These are phyloP conservation scores for Penicillium sp. DNA, from an alignment of 2,329 filamentous ascomycete genomes.

Conservation along the genomic window DNA sequence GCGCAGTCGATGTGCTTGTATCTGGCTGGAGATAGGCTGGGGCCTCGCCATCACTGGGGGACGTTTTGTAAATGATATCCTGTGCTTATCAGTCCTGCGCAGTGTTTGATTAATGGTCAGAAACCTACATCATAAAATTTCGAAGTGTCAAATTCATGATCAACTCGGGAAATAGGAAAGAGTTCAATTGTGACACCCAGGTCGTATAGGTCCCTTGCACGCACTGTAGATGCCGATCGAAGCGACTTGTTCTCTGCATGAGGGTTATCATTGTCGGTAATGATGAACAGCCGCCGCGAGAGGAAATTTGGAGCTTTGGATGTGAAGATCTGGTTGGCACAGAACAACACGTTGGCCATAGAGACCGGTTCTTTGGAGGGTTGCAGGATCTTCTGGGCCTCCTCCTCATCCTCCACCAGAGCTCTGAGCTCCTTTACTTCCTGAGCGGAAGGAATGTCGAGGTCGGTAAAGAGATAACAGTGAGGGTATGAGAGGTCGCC, in stretches of 20 bases:
- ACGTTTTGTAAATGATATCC: conserved; percentile 85
- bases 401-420: conserved; percentile 76
- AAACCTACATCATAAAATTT: conserved; percentile 84
- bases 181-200: conserved; percentile 88
- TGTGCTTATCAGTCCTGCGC: conserved; percentile 35
- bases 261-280: conserved; percentile 91
- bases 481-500: conserved; percentile 73
- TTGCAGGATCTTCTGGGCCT: conserved; percentile 66
- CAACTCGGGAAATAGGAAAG: conserved; percentile 77
- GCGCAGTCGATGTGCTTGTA: conserved; percentile 59
- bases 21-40: conserved; percentile 55
- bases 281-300: conserved; percentile 88
- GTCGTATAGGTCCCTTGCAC: conserved; percentile 94
- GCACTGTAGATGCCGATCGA: conserved; percentile 74
- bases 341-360: conserved; percentile 90
- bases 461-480: conserved; percentile 86
- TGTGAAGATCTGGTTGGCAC: conserved; percentile 94
- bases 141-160: conserved; percentile 72
- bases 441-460: conserved; percentile 81
- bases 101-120: background rate
- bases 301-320: conserved; percentile 93
- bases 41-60: conserved; percentile 69
- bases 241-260: conserved; percentile 70
- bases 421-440: conserved; percentile 79
- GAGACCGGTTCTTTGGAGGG: conserved; percentile 69